Base-by-base conservation (phyloP, 129 eudicot genomes). In the Saussurea involucrata region DNA sequence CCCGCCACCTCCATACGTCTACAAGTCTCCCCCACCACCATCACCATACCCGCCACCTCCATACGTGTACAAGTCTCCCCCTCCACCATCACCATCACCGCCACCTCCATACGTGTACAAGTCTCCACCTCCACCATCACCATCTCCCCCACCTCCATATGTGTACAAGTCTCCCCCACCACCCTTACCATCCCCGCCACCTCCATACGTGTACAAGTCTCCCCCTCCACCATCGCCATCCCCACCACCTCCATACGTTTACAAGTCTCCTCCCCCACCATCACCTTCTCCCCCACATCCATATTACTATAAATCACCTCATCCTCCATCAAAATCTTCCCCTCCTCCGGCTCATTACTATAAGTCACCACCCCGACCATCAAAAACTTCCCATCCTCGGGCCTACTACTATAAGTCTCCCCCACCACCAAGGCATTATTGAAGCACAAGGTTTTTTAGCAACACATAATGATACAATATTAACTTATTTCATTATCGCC, bases 261-360 rank as follows among this genome's bases (percentile, higher is more conserved):
- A 27, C 29, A 27, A 27, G 29, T 27, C 29, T 27, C 29, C 29
- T 3, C 29, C 29, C 3, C 29, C 29, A 27, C 29, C 29, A 25
- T 72, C 76, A 12, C 67, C 67, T 22, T 74, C 68, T 0, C 68
- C 69, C 1, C 78, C 78, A 6, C 78, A 24, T 40, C 78, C 69
- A 0, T 60, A 58, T 13, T 0, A 5, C 6, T 73, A 73, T 18
- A 73, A 12, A 17, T 71, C 64, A 25, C 64, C 76, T 2, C 76
- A 60, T 24, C 76, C 63, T 18, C 76, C 76, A 1, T 46, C 46
- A 15, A 33, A 21, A 58, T 70, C 61, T n/a, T 27, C 25, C 8
- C 77, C 67, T 3, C 77, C 77, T 2, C n/a, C n/a, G 20, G 20
- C 34, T 24, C 58, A 57, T 7, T 3, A 24, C 13, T 28, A 13